Evolutionary conservation across 2,329 filamentous ascomycete species (phyloP).

Genomic region (Alternaria metachromatica): DNA sequence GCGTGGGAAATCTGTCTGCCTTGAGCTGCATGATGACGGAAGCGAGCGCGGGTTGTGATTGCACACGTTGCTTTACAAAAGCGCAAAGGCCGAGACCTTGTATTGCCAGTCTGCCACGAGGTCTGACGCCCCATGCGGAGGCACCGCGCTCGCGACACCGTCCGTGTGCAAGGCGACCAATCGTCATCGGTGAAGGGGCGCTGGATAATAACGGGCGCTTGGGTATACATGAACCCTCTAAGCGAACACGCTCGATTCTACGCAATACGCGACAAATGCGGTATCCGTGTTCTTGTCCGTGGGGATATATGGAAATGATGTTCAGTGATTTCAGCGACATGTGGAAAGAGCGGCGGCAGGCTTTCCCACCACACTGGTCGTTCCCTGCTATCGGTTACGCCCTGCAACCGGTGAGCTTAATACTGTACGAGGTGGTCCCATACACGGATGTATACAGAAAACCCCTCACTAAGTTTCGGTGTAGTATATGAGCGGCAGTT

Average conservation of each 20-base stretch:
- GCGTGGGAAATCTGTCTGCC: constrained; percentile 24
- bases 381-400: constrained; percentile 21
- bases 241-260: constrained; percentile 12
- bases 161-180: constrained; percentile 23
- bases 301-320: constrained; percentile 6
- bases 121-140: constrained; percentile 21
- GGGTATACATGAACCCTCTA: constrained; percentile 15
- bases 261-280: constrained; percentile 15
- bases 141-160: constrained; percentile 12
- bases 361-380: constrained; percentile 20
- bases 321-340: not conserved
- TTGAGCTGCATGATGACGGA: constrained; percentile 36
- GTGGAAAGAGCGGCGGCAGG: constrained; percentile 8
- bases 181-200: constrained; percentile 22
- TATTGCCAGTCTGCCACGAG: constrained; percentile 32
- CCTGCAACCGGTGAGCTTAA: constrained; percentile 19
- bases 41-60: constrained; percentile 18
- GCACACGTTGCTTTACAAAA: constrained; percentile 22
- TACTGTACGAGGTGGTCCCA: constrained; percentile 11
- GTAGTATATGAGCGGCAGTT: constrained; percentile 22
- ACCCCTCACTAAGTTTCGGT: constrained; percentile 12
- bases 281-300: constrained; percentile 4
- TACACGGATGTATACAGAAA: constrained; percentile 7
- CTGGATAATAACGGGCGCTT: constrained; percentile 27
- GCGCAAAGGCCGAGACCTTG: constrained; percentile 25